Evolutionary conservation across 768 basidiomycete species (phyloP), one percentile per base, ranked within the genome.

Genomic region (Pleurotus giganteus): DNA sequence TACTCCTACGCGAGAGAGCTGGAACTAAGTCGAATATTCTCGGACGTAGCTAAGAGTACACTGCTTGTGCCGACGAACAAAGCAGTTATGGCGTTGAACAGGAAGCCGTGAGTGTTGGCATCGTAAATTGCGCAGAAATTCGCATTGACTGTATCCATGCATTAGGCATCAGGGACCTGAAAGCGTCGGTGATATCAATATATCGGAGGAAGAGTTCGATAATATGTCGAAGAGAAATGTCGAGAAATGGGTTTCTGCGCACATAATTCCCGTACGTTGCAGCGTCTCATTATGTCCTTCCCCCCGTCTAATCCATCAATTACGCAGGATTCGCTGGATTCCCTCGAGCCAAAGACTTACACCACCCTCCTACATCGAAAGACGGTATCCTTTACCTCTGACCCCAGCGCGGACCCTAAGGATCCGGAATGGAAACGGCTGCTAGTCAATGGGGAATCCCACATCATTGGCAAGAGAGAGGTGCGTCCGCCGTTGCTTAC

Each of bases 41-140:
- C 67, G 15, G 70, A 76, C 29, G 53, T 64, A n/a, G 54, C 63
- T 1, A 73, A 68, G 5, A 68, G 73, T 53, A 91, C 91, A 0
- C 50, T 95, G 8, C 77, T 96, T 39, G 91, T 86, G 4, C 93
- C 93, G 0, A 90, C 88, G 23, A 94, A 96, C 69, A 89, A 87
- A 67, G 93, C 91, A 7, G 83, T 94, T 13, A 91, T 93, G 82
- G 85, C 85, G 3, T 71, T 94, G 51, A 67, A 84, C 2, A 73
- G 84, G 63, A 94, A 94, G 70, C 93, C 93, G 90, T 94, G 70
- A 71, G 89, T 75, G 9, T 23, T 43, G 12, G 46, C n/a, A 37
- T 28, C 26, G 15, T 12, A 11, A 21, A 54, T 24, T 46, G 36
- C n/a, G 17, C 46, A 8, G 46, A 7, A n/a, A 19, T 27, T 57